A percentile compares a stretch with the other conserved stretches of the same genome.
Conservation (phyloP, 345 rosid genomes). For the Psidium guajava region DNA sequence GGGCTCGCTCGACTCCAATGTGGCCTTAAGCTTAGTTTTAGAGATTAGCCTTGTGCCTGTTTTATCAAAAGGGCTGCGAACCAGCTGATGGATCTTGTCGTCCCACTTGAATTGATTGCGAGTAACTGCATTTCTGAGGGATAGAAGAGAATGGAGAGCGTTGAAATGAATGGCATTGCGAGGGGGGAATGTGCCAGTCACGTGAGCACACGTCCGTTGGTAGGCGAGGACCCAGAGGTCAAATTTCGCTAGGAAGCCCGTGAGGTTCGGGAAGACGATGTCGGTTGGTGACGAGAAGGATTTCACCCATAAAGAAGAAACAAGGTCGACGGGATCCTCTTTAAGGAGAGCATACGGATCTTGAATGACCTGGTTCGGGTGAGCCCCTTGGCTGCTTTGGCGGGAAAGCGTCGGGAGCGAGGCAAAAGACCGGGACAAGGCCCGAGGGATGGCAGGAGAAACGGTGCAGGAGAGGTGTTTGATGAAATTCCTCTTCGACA, state of each 20-base stretch:
- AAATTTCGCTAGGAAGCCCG: constrained; percentile 79
- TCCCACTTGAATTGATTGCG: constrained; percentile 63
- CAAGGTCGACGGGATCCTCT: constrained; percentile 75
- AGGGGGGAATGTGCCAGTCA: constrained; percentile 85
- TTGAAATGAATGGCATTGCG: constrained; percentile 59
- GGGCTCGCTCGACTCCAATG: constrained; percentile 38
- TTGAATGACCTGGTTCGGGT: constrained; percentile 12
- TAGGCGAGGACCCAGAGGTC: constrained; percentile 93
- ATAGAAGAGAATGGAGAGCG: constrained; percentile 57
- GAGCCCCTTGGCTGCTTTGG: neutral
- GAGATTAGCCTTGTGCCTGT: constrained; percentile 29
- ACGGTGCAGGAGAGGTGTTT: constrained; percentile 25
- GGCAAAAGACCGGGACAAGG: constrained; percentile 7
- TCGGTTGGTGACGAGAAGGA: constrained; percentile 61
- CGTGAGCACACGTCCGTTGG: constrained; percentile 72
- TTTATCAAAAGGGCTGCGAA: constrained; percentile 62
- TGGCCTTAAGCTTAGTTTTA: constrained; percentile 38
- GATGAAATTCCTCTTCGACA: constrained; percentile 48
- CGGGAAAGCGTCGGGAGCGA: constrained; percentile 18
- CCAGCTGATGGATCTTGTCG: constrained; percentile 47
- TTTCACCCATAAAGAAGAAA: constrained; percentile 81
- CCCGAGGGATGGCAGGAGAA: neutral
- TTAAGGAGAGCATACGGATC: constrained; percentile 53
- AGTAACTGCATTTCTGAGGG: constrained; percentile 57
- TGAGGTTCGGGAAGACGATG: constrained; percentile 52